These are phyloP conservation scores for Fusarium citri DNA, from an alignment of 2,329 filamentous ascomycete genomes.

Conservation along the genomic window DNA sequence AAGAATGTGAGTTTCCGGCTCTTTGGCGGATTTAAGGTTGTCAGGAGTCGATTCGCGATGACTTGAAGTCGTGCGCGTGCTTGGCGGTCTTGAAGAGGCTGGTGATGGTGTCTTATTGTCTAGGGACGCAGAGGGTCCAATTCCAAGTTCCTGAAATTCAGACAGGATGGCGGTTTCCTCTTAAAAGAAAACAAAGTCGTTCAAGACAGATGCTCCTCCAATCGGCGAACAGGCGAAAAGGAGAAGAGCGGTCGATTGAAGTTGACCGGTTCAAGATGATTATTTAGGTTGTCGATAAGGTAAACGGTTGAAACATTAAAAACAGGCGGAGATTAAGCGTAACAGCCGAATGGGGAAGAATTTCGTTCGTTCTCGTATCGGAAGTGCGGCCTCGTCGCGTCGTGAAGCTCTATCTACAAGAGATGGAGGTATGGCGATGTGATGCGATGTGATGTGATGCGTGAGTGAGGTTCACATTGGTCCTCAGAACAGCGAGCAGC, in stretches of 20 bases:
- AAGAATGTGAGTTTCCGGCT: slow-evolving; percentile 41
- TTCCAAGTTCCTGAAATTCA: slow-evolving; percentile 49
- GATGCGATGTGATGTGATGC: slow-evolving; percentile 38
- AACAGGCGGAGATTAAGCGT: slow-evolving; percentile 8
- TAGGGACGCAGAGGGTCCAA: slow-evolving; percentile 53
- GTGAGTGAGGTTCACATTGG: slow-evolving; percentile 40
- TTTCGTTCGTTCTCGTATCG: slow-evolving; percentile 19
- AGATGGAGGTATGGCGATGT: slow-evolving; percentile 27
- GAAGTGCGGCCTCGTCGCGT: slow-evolving; percentile 22
- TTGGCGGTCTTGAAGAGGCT: slow-evolving; percentile 43
- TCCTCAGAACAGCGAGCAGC: slow-evolving; percentile 33
- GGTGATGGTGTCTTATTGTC: slow-evolving; percentile 49
- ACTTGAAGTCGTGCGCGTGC: slow-evolving; percentile 45
- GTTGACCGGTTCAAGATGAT: slow-evolving; percentile 24
- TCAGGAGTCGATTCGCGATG: slow-evolving; percentile 39
- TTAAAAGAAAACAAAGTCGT: slow-evolving; percentile 24
- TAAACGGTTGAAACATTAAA: slow-evolving; percentile 37
- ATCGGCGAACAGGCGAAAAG: slow-evolving; percentile 16
- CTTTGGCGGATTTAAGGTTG: slow-evolving; percentile 39
- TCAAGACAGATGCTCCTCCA: slow-evolving; percentile 15
- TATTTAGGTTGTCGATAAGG: slow-evolving; percentile 25
- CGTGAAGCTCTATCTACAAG: slow-evolving; percentile 30
- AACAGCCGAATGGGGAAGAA: slow-evolving; percentile 11
- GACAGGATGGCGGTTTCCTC: slow-evolving; percentile 55
- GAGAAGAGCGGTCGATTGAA: slow-evolving; percentile 23